Base-by-base conservation (phyloP, 2,329 filamentous ascomycete genomes). In the Colletotrichum sp. region DNA sequence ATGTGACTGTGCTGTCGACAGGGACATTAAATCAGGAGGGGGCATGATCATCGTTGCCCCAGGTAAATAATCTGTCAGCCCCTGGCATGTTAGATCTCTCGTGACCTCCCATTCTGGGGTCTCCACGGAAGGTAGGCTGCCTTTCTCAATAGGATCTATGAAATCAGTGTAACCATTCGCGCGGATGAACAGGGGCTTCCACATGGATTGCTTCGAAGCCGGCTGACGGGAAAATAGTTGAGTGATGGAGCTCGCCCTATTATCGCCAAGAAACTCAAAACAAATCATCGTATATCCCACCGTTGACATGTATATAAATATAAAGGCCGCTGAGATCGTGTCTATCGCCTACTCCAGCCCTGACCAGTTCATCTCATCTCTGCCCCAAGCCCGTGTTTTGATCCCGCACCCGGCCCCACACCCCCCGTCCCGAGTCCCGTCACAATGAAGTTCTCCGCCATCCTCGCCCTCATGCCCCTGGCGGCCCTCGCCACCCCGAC, bases 361-460 rank as follows among this genome's bases (percentile, higher is more conserved):
- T 18, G 31, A 43, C 9, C n/a, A 43, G 34, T 6, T 63, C 21
- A 63, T 63, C 57, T 58, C 3, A 62, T 7, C 59, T 62, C 31
- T 38, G 18, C 59, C 21, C 13, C 15, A 65, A 11, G 3, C n/a
- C 33, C 21, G 16, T 3, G 3, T 36, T 36, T n/a, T 31, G 33
- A 33, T 24, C 61, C 59, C 61, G 33, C 9, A 6, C 18, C 57
- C 29, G 12, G 31, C 34, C 21, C 58, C 33, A 38, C 34, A 29
- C 34, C 29, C 8, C 8, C 36, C 11, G 13, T 21, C 36, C 61
- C 34, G 61, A 43, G 16, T 2, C 21, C 65, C 65, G 54, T 18
- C 43, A 66, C 29, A 16, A 77, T 77, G 76, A 77, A 77, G 76
- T 64, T 67, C 47, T 66, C 76, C 33, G 36, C 69, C 54, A 16